A percentile compares a stretch with the other conserved stretches of the same genome.
phyloP scores from a whole-genome alignment of 2,329 filamentous ascomycete genomes.

The Pseudofabraea citricarpa region DNA sequence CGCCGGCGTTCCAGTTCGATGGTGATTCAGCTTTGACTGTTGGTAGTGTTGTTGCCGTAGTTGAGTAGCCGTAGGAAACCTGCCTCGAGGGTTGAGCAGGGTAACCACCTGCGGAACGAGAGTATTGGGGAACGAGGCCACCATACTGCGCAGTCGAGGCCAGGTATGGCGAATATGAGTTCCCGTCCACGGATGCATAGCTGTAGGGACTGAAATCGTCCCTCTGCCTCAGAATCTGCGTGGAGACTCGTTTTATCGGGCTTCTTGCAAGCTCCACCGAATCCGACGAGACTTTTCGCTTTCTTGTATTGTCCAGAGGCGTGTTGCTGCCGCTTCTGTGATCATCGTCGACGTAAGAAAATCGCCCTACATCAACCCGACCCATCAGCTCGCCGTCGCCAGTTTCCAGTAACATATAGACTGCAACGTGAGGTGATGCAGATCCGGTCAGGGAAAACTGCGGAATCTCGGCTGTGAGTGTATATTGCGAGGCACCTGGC shows the following conservation, averaged over 20 bases:
- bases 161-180: conserved; percentile 44
- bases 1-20: conserved; percentile 41
- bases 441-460: conserved; percentile 53
- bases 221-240: conserved; percentile 40
- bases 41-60: conserved; percentile 34
- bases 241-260: conserved; percentile 42
- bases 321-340: conserved; percentile 29
- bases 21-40: conserved; percentile 43
- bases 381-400: conserved; percentile 44
- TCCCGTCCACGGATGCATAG: conserved; percentile 44
- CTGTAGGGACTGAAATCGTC: conserved; percentile 49
- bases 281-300: conserved; percentile 51
- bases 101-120: conserved; percentile 29
- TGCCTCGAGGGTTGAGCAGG: conserved; percentile 33
- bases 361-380: conserved; percentile 53
- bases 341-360: conserved; percentile 50
- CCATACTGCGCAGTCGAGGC: conserved; percentile 42
- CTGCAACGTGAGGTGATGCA: conserved; percentile 48
- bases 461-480: conserved; percentile 68
- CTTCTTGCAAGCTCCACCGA: conserved; percentile 40
- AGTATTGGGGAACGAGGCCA: conserved; percentile 28
- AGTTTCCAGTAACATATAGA: conserved; percentile 56
- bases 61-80: conserved; percentile 36
- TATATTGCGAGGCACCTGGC: conserved; percentile 61
- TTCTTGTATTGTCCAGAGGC: conserved; percentile 38